Conservation (phyloP, 345 rosid species). For the Carallia pectinifolia region DNA sequence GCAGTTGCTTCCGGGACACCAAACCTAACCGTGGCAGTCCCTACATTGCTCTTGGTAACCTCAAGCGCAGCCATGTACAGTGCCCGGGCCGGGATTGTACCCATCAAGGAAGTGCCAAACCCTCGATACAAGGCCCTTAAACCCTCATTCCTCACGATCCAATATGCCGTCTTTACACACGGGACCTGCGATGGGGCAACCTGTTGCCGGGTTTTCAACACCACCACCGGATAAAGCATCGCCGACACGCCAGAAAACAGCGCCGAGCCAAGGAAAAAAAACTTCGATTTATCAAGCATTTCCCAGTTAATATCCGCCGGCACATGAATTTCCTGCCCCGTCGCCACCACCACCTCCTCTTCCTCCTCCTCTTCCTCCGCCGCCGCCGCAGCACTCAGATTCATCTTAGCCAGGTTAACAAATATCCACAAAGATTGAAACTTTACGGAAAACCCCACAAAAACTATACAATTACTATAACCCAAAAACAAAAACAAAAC, state of each 20-base stretch:
- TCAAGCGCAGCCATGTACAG: constrained; percentile 88
- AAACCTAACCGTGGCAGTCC: constrained; percentile 58
- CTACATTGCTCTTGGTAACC: constrained; percentile 81
- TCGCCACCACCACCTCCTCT: constrained; percentile 35
- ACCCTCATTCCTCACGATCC: constrained; percentile 65
- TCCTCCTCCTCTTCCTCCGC: not conserved
- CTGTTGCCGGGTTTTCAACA: constrained; percentile 87
- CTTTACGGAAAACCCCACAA: not conserved
- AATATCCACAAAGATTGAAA: constrained; percentile 14
- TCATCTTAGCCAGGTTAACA: constrained; percentile 50
- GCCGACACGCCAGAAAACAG: constrained; percentile 88
- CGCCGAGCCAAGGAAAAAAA: constrained; percentile 88
- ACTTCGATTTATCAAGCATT: constrained; percentile 85
- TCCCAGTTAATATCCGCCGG: constrained; percentile 80
- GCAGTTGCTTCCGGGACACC: constrained; percentile 74
- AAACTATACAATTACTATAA: not conserved
- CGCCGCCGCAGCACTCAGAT: constrained; percentile 39
- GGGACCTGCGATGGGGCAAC: constrained; percentile 60
- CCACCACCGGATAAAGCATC: constrained; percentile 67
- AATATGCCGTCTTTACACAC: constrained; percentile 44
- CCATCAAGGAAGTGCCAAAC: constrained; percentile 83
- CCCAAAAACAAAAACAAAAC: not conserved
- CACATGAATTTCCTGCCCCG: constrained; percentile 52
- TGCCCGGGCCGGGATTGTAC: constrained; percentile 91
- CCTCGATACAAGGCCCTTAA: constrained; percentile 80